Conservation (phyloP, 1,284 basidiomycete species). For the Cutaneotrichosporon daszewskae region DNA sequence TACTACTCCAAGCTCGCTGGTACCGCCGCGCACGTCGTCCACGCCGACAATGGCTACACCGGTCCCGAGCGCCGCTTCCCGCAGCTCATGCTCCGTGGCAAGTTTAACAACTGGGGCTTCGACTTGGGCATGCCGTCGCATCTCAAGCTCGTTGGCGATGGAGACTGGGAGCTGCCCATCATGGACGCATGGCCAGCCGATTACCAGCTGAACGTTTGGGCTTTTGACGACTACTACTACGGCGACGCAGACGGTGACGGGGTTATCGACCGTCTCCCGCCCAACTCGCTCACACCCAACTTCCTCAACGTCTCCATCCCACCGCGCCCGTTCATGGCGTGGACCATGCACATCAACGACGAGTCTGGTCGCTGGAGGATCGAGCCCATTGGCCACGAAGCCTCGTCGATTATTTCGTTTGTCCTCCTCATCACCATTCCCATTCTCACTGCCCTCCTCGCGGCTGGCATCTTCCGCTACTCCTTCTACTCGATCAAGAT, state of each 20-base stretch:
- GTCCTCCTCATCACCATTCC: constrained; percentile 74
- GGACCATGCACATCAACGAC: constrained; percentile 75
- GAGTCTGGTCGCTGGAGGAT: constrained; percentile 67
- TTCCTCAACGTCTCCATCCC: constrained; percentile 74
- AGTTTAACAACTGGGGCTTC: constrained; percentile 84
- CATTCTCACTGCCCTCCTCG: constrained; percentile 71
- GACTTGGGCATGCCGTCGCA: constrained; percentile 67
- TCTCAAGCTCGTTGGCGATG: constrained; percentile 60
- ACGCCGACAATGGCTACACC: constrained; percentile 65
- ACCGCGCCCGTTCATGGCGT: constrained; percentile 62
- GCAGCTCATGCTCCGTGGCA: constrained; percentile 75
- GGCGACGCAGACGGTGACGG: constrained; percentile 82
- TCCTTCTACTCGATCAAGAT: constrained; percentile 91
- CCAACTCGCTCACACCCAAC: constrained; percentile 72
- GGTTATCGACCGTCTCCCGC: constrained; percentile 78
- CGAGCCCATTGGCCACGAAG: constrained; percentile 70
- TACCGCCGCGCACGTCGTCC: constrained; percentile 62
- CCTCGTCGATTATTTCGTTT: constrained; percentile 75
- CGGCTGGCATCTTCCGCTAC: constrained; percentile 84
- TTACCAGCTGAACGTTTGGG: constrained; percentile 80
- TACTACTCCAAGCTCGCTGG: constrained; percentile 69
- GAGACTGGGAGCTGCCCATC: constrained; percentile 53
- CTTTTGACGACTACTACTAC: constrained; percentile 82
- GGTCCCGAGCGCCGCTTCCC: constrained; percentile 65
- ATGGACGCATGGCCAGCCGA: constrained; percentile 82